Evolutionary conservation across 345 rosid genomes (phyloP).

Genomic region (Camelina hispida): DNA sequence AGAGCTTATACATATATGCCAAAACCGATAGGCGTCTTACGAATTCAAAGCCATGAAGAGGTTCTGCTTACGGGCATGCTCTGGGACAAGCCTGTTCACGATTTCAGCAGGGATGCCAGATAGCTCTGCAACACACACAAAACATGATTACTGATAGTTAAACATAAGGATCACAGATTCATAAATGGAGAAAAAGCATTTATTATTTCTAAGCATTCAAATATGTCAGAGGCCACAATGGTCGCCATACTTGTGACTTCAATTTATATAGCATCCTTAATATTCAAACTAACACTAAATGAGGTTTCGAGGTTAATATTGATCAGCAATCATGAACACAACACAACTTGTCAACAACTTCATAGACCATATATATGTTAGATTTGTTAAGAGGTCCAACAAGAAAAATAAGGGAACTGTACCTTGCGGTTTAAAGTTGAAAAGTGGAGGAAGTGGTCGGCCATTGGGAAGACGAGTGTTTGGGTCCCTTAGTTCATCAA

Average conservation of each 20-base stretch:
- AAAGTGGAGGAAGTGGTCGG: conserved; percentile 93
- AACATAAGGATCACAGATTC: neutral
- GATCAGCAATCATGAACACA: neutral
- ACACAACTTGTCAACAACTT: conserved; percentile 25
- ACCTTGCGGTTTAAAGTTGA: conserved; percentile 86
- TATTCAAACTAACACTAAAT: neutral
- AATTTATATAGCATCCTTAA: conserved; percentile 1
- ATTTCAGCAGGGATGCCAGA: conserved; percentile 72
- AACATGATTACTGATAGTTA: neutral
- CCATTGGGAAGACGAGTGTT: conserved; percentile 87
- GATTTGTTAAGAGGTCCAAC: neutral
- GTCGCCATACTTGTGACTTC: conserved; percentile 2
- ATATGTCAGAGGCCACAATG: neutral
- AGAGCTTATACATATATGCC: conserved; percentile 39
- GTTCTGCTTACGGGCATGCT: conserved; percentile 90
- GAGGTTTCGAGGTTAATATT: neutral
- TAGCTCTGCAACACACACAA: conserved; percentile 57
- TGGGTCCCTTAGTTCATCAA: conserved; percentile 90
- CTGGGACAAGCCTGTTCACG: conserved; percentile 74
- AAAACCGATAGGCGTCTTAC: conserved; percentile 36
- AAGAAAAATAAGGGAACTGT: conserved; percentile 23
- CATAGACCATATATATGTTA: neutral
- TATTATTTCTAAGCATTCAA: neutral
- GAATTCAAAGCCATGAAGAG: conserved; percentile 85
- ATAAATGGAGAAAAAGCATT: neutral